Base-by-base conservation (phyloP, 2,329 filamentous ascomycete species). In the Colletotrichum tropicicola region DNA sequence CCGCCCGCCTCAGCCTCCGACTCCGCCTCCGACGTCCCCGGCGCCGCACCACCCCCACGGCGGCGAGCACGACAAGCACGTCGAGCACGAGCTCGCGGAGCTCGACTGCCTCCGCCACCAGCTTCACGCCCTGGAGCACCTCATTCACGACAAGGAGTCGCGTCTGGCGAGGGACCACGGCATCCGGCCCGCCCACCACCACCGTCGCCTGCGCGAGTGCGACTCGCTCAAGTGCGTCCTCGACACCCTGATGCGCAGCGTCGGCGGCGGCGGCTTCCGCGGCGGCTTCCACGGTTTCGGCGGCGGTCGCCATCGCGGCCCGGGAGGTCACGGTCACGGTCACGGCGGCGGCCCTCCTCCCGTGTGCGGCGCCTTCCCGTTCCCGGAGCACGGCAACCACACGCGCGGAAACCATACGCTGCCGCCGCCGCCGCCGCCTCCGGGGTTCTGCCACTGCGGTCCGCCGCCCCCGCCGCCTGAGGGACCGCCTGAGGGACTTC, bases 51-150 rank as follows among this genome's bases (percentile, higher is more conserved):
- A 19, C 6, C 39, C n/a, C 39, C 39, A 23, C 12, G 39, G 30
- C 30, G 15, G 30, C 15, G 59, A 68, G 28, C 59, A 70, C 15
- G 65, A 69, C 9, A 60, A 37, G 2, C 27, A 57, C 12, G 68
- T 84, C 3, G 76, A 82, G 21, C 72, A 76, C 10, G 77, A 84
- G 59, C 68, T 85, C n/a, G 75, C 75, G 13, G 80, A 84, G 47
- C 73, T 86, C 43, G 76, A 81, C 44, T 74, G 75, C 45, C 76
- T 86, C 66, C 78, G 76, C 67, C 71, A 74, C 51, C 80, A 82
- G 67, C 72, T 81, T 15, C 68, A 72, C 28, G 77, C 80, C 54
- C 74, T 86, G 41, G 73, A 81, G 68, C 73, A 77, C 52, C 74
- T 79, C 13, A 82, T 86, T 66, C 71, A 70, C 41, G 71, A 77